Evolutionary conservation across 139 green algal species (phyloP).

Genomic region (Chlorokybus atmophyticus): DNA sequence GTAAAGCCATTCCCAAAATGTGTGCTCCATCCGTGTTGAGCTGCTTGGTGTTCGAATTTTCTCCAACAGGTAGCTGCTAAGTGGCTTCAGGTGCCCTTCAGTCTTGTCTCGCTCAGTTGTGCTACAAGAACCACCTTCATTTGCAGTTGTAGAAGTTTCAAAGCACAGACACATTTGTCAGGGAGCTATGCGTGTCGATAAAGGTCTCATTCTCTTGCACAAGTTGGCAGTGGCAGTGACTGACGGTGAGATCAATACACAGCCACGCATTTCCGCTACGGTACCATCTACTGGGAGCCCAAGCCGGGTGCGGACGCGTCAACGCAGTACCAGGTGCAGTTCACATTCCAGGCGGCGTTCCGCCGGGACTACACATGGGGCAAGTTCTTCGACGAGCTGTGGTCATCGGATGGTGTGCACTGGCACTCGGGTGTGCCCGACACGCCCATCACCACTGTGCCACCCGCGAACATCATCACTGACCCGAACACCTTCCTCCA

Average conservation of each 20-base stretch:
- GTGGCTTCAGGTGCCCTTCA: too few relatives aligned
- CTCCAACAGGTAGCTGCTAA: too few relatives aligned
- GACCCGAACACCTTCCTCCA: neutral
- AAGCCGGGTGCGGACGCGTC: neutral
- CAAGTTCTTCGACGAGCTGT: constrained; percentile 22
- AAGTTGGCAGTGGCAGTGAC: too few relatives aligned
- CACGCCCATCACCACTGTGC: neutral
- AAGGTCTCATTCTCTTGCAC: too few relatives aligned
- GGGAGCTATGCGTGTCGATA: too few relatives aligned
- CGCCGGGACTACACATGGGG: constrained; percentile 25
- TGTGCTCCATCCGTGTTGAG: too few relatives aligned
- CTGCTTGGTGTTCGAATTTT: too few relatives aligned
- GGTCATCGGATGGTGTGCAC: constrained; percentile 8
- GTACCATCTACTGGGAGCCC: constrained; percentile 10
- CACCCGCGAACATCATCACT: neutral
- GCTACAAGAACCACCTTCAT: too few relatives aligned
- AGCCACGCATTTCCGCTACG: constrained; percentile 7
- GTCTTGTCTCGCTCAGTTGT: too few relatives aligned
- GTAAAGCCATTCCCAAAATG: too few relatives aligned
- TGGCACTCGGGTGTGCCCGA: neutral
- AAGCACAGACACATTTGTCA: too few relatives aligned
- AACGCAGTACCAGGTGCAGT: constrained; percentile 5
- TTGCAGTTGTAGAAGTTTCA: too few relatives aligned
- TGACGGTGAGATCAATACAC: neutral
- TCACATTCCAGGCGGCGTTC: constrained; percentile 16